Evolutionary conservation across 331 rosid species (phyloP).

Genomic region (Malus hybrid): DNA sequence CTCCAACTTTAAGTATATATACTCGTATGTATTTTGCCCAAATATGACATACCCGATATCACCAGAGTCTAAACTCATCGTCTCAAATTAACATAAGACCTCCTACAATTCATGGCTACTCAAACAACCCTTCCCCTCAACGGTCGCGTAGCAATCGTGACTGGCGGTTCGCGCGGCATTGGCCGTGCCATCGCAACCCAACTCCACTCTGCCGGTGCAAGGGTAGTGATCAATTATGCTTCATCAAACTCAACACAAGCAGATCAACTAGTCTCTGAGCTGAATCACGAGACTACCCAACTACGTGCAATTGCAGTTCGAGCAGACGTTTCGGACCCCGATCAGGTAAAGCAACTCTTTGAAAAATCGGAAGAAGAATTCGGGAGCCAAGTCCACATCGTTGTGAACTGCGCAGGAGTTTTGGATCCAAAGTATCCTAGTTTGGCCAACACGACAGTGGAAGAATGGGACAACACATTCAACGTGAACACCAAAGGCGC

Average conservation of each 20-base stretch:
- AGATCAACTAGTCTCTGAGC: constrained; percentile 22
- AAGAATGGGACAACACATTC: constrained; percentile 33
- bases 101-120: too few species aligned
- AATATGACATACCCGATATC: too few species aligned
- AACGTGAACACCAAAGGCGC: constrained; percentile 43
- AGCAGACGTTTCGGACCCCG: constrained; percentile 36
- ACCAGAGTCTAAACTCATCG: too few species aligned
- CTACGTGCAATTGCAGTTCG: constrained; percentile 20
- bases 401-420: constrained; percentile 38
- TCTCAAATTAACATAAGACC: too few species aligned
- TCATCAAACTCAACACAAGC: constrained; percentile 27
- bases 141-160: constrained; percentile 26
- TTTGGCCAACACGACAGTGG: constrained; percentile 10
- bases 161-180: constrained; percentile 37
- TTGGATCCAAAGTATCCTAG: constrained; percentile 28
- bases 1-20: too few species aligned
- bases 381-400: constrained; percentile 17
- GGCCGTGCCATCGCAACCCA: constrained; percentile 28
- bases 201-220: constrained; percentile 33
- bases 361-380: constrained; percentile 26
- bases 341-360: constrained; percentile 31
- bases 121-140: constrained; percentile 9
- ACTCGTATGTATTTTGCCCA: too few species aligned
- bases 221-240: constrained; percentile 27
- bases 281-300: constrained; percentile 2